Base-by-base conservation (phyloP, 768 basidiomycete species). In the Lactifluus echinatus region DNA sequence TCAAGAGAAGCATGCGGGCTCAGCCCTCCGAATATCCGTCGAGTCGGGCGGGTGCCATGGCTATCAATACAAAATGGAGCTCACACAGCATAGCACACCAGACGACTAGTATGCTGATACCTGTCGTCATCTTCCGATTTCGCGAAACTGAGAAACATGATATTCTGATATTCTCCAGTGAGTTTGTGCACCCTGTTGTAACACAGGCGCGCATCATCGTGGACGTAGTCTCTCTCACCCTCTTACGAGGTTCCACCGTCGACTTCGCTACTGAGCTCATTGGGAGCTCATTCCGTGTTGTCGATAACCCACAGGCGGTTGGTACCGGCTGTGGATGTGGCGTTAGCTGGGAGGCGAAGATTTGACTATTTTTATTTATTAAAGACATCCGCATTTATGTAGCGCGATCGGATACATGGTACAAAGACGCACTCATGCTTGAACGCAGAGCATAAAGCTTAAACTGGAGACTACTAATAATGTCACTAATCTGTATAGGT, bases 21-120 rank as follows among this genome's bases (percentile, higher is more conserved):
- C 89, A 21, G 89, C 85, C 3, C 74, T 97, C 23, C 76, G 93
- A 61, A 78, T 98, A 62, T 75, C 83, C 1, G 92, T 97, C 24
- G 93, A 96, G 65, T 90, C 87, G 11, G 95, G 95, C 11, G 95
- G 95, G 19, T 98, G 95, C 66, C 94, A 98, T 68, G 95, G 95
- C 36, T 97, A 97, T 70, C 93, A 96, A 66, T 96, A 97, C 71
- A 94, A 89, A 64, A 81, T 98, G 79, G 83, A 87, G 54, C 77
- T 97, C 3, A 85, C 88, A 2, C 76, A 75, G 36, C 70, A 72
- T 43, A 75, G 76, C 15, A 73, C 77, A 28, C 75, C 76, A 4
- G 92, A 93, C 61, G 93, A 96, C 71, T 96, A 93, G 93, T 94
- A 68, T 68, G 90, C 75, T 2, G 11, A 50, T 53, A 44, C 11